phyloP scores from a whole-genome alignment of 2,329 filamentous ascomycete genomes.

The Sordariomycetes sp. region DNA sequence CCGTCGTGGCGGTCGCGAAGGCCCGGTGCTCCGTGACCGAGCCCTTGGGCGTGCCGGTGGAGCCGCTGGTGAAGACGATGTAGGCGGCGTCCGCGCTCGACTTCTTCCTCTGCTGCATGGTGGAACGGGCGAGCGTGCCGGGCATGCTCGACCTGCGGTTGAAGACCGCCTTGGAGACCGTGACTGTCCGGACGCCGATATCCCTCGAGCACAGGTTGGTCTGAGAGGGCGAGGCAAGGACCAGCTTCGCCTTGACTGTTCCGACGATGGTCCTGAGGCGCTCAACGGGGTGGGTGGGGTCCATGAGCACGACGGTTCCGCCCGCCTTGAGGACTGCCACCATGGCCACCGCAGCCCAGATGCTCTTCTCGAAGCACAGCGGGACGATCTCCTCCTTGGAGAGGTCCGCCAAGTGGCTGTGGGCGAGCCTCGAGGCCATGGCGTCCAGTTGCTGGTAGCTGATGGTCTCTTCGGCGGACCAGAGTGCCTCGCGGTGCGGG shows the following conservation, averaged over 20 bases:
- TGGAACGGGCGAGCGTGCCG: constrained; percentile 17
- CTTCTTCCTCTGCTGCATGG: background rate
- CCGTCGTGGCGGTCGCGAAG: constrained; percentile 33
- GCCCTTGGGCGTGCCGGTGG: constrained; percentile 53
- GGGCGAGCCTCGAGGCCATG: constrained; percentile 28
- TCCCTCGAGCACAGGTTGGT: background rate
- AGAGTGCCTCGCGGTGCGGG: constrained; percentile 29
- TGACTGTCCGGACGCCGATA: background rate
- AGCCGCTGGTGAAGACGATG: constrained; percentile 56
- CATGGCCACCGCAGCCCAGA: constrained; percentile 32
- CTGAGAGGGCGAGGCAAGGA: constrained; percentile 21
- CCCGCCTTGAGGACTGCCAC: constrained; percentile 36
- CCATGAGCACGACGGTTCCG: constrained; percentile 32
- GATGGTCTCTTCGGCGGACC: constrained; percentile 37
- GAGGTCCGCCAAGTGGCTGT: constrained; percentile 28
- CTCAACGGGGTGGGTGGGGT: constrained; percentile 33
- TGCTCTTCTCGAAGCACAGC: constrained; percentile 38
- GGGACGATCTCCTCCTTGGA: constrained; percentile 35
- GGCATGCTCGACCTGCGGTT: constrained; percentile 16
- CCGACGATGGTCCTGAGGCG: constrained; percentile 31
- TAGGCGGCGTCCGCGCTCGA: constrained; percentile 25
- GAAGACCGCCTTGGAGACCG: background rate
- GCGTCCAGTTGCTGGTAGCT: constrained; percentile 33
- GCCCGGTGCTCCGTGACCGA: constrained; percentile 40
- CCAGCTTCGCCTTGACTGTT: constrained; percentile 24